A percentile compares a stretch with the other conserved stretches of the same genome.
These are phyloP conservation scores for Macadamia integrifolia DNA, from an alignment of 164 flowering plant genomes.

Conservation along the genomic window DNA sequence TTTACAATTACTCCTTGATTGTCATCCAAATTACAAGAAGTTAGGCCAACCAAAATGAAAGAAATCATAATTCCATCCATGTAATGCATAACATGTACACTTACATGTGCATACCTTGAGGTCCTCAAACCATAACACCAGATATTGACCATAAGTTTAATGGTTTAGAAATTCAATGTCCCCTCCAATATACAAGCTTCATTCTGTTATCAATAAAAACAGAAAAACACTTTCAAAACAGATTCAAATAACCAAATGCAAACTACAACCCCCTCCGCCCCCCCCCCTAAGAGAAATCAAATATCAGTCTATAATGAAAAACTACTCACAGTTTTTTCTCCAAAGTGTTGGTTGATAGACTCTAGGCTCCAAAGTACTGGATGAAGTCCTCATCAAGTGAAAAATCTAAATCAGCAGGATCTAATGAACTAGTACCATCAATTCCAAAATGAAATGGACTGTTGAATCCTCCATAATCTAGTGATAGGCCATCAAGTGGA, in stretches of 20 bases:
- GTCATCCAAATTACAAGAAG: background rate
- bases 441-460: slow-evolving; percentile 34
- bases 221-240: background rate
- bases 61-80: background rate
- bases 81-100: background rate
- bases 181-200: background rate
- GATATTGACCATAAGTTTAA: background rate
- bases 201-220: background rate
- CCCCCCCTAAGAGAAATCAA: background rate
- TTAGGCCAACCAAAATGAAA: background rate
- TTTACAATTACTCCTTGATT: background rate
- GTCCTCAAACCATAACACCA: background rate
- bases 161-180: background rate
- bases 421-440: slow-evolving; percentile 25
- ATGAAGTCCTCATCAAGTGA: slow-evolving; percentile 35
- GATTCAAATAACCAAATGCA: background rate
- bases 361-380: slow-evolving; percentile 54
- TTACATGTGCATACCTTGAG: background rate
- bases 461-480: slow-evolving; percentile 30
- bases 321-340: background rate
- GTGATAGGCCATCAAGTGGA: slow-evolving; percentile 28
- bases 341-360: slow-evolving; percentile 1
- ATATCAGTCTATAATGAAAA: background rate
- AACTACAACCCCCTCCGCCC: background rate
- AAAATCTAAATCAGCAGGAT: slow-evolving; percentile 26